Percentiles rank a stretch among this genome's conserved stretches.
Conservation (phyloP, 345 rosid species). For the Hibiscus tridactylites region DNA sequence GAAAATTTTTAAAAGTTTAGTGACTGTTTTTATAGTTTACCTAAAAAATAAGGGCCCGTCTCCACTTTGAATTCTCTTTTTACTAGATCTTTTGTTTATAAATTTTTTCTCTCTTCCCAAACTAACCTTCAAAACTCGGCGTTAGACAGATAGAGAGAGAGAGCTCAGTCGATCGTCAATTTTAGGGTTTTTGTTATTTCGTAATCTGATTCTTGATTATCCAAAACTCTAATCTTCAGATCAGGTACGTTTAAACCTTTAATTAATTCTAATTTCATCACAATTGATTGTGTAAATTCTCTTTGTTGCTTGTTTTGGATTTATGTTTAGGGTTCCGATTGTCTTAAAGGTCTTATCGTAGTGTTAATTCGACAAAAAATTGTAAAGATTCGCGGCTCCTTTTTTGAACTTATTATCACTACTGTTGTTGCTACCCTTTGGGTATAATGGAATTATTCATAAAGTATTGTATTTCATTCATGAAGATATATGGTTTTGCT, state of each 20-base stretch:
- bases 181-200: conserved; percentile 16
- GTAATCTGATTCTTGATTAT: background rate
- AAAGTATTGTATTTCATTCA: too few relatives aligned
- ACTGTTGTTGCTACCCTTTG: background rate
- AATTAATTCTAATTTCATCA: background rate
- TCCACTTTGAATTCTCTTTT: background rate
- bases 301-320: background rate
- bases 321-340: background rate
- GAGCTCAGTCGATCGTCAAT: conserved; percentile 16
- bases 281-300: background rate
- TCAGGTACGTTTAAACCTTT: conserved; percentile 18
- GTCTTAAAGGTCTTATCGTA: background rate
- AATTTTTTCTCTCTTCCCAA: background rate
- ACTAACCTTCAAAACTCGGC: background rate
- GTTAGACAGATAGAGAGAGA: background rate
- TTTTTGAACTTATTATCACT: background rate
- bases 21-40: too few relatives aligned
- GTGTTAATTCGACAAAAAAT: background rate
- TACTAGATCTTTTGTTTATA: background rate
- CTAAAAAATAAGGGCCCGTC: too few relatives aligned
- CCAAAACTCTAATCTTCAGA: conserved; percentile 26
- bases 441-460: background rate
- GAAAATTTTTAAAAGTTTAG: too few relatives aligned
- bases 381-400: background rate
- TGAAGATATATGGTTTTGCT: background rate